phyloP scores from a whole-genome alignment of 2,329 filamentous ascomycete genomes.

The Pseudogymnoascus pannorum region DNA sequence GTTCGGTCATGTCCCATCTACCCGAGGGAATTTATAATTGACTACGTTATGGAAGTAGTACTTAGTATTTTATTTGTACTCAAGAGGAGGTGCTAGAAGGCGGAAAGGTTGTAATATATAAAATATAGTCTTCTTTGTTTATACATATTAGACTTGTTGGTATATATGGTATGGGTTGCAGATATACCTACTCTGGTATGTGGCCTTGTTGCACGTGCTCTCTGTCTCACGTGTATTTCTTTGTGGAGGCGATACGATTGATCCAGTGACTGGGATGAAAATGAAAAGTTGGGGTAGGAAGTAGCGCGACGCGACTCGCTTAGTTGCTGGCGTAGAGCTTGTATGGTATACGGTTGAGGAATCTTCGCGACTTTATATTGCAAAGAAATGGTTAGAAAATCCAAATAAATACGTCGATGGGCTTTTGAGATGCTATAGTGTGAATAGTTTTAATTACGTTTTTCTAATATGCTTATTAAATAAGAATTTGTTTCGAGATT shows the following conservation, averaged over 20 bases:
- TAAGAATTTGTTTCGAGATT: neutral
- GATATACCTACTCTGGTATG: too few species aligned
- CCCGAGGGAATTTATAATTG: neutral
- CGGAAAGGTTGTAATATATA: neutral
- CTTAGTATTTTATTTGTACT: neutral
- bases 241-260: neutral
- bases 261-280: neutral
- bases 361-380: neutral
- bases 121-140: neutral
- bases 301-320: neutral
- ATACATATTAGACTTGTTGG: neutral
- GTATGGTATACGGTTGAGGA: neutral
- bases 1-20: neutral
- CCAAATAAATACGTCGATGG: neutral
- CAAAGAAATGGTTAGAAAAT: neutral
- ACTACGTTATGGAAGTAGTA: neutral
- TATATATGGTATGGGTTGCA: neutral
- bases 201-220: neutral
- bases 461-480: too few species aligned
- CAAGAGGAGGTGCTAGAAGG: neutral
- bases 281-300: constrained; percentile 3
- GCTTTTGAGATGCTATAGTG: neutral
- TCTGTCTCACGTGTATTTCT: neutral
- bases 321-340: neutral
- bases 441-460: neutral